phyloP scores from a whole-genome alignment of 2,329 filamentous ascomycete species.

The Pseudocercospora crystallina region DNA sequence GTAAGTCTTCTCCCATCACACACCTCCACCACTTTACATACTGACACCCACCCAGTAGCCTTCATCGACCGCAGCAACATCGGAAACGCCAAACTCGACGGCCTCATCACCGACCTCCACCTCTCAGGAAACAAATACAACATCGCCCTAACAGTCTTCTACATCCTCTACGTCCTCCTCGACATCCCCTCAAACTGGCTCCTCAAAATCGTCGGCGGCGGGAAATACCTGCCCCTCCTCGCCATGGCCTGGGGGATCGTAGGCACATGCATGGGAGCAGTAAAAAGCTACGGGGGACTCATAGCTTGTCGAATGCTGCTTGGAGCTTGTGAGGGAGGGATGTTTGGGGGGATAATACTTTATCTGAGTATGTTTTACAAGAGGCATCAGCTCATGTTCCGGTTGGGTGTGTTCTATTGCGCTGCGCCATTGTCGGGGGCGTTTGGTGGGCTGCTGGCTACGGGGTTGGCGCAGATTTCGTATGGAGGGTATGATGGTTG shows the following conservation, averaged over 20 bases:
- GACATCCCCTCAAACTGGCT: constrained; percentile 45
- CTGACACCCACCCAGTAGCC: constrained; percentile 29
- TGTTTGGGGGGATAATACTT: constrained; percentile 40
- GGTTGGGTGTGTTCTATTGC: constrained; percentile 39
- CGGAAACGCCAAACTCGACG: constrained; percentile 46
- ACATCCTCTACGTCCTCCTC: constrained; percentile 45
- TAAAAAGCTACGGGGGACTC: constrained; percentile 42
- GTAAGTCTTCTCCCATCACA: too few species aligned
- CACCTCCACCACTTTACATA: too few species aligned
- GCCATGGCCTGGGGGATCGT: constrained; percentile 43
- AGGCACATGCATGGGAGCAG: constrained; percentile 43
- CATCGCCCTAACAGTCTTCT: constrained; percentile 46
- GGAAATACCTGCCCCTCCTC: constrained; percentile 42
- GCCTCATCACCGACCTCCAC: constrained; percentile 40
- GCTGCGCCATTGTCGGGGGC: constrained; percentile 40
- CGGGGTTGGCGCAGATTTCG: constrained; percentile 42
- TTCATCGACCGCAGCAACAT: constrained; percentile 46
- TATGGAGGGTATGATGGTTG: constrained; percentile 40
- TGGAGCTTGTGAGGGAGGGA: constrained; percentile 44
- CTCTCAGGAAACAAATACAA: constrained; percentile 45
- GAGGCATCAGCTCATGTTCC: constrained; percentile 42
- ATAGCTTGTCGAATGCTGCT: constrained; percentile 43
- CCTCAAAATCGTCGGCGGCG: constrained; percentile 42
- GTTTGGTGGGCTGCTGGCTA: constrained; percentile 45
- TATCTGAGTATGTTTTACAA: constrained; percentile 46